Evolutionary conservation across 2,329 filamentous ascomycete species (phyloP), one percentile per base, ranked within the genome.

Genomic region (Cladosporium oxysporum): DNA sequence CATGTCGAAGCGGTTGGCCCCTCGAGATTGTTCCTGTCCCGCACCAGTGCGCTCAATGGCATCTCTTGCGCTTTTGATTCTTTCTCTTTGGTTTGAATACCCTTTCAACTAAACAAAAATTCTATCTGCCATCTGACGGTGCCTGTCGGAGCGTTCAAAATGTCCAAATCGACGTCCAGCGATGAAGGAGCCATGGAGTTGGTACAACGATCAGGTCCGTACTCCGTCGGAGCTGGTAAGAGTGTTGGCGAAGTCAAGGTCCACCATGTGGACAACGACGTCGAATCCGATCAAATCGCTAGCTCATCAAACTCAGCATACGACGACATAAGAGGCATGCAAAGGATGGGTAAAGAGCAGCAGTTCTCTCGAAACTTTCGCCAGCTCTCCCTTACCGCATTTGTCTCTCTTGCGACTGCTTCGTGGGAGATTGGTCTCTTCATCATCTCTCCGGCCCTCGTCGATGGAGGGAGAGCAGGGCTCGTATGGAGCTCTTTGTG

Each of bases 401-500:
- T 70, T 41, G 64, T 66, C 26, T 66, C 66, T 8, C 53, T 68
- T 2, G 66, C 68, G 3, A 69, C 67, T 3, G 64, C 66, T 3
- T 60, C 61, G 1, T 72, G 71, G 71, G 69, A 71, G 41, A 60
- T 64, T 31, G 67, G 63, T 5, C 53, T 71, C 28, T 69, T 71
- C 53, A 28, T 66, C 21, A 64, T 67, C 49, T 57, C 52, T 21
- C 69, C 61, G n/a, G 70, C 62, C 3, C 50, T 72, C 18, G 52
- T 68, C 6, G 68, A 74, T 57, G 74, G 74, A 26, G 74, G 74
- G 1, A 65, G 69, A 8, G 71, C 69, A 0, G 74, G 74, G 6
- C 60, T 76, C 12, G 66, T 75, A 33, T 76, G 71, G 67, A 69
- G 63, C 6, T 67, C 68, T 21, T 58, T 76, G 16, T 71, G 70